phyloP scores from a whole-genome alignment of 179 eudicot species.

The Actinidia chinensis region DNA sequence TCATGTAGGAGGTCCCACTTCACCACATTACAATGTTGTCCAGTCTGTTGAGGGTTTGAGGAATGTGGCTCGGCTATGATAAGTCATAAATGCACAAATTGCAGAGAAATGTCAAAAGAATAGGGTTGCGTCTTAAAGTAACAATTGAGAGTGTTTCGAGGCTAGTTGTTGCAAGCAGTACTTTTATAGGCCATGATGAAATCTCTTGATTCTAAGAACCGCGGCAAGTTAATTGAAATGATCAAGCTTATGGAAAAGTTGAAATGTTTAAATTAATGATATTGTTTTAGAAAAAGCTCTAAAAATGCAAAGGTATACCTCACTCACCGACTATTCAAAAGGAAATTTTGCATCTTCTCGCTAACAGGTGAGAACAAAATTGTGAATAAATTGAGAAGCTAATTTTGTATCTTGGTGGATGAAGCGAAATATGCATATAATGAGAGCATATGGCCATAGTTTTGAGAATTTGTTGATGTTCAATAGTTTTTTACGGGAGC shows the following conservation, averaged over 20 bases:
- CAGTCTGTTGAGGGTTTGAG: too few relatives aligned
- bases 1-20: too few relatives aligned
- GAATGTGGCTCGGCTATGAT: too few relatives aligned
- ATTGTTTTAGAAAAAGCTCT: not conserved
- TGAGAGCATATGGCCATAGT: too few relatives aligned
- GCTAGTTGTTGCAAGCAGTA: not conserved
- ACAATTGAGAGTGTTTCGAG: not conserved
- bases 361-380: not conserved
- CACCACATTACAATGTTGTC: too few relatives aligned
- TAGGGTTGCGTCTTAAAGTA: not conserved
- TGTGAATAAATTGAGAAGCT: not conserved
- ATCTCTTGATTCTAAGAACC: not conserved
- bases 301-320: not conserved
- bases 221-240: not conserved
- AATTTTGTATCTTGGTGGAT: not conserved
- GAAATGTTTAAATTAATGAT: not conserved
- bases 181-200: not conserved
- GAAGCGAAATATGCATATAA: not conserved
- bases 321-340: not conserved
- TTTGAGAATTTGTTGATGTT: too few relatives aligned
- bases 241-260: not conserved
- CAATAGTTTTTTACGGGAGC: too few relatives aligned
- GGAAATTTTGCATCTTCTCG: not conserved
- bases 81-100: too few relatives aligned
- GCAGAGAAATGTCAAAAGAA: too few relatives aligned